These are phyloP conservation scores for Exophiala oligosperma DNA, from an alignment of 2,329 filamentous ascomycete species.

Conservation along the genomic window DNA sequence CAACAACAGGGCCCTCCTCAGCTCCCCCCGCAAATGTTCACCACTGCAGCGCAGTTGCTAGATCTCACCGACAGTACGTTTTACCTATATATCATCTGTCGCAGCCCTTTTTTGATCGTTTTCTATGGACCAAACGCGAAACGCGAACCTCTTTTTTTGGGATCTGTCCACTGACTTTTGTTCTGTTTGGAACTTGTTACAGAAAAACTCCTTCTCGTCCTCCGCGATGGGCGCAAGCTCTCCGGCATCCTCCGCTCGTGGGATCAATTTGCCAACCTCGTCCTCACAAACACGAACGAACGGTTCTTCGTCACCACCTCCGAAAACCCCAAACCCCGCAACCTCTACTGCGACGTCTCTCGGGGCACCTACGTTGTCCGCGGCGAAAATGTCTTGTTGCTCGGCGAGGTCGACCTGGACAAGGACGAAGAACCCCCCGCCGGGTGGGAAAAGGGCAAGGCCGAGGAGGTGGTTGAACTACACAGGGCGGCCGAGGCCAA, in stretches of 20 bases:
- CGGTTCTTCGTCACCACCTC: conserved; percentile 64
- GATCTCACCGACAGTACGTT: conserved; percentile 94
- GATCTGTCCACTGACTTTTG: too few relatives aligned
- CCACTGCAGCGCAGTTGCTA: conserved; percentile 90
- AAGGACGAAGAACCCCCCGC: conserved; percentile 83
- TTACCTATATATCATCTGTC: neutral
- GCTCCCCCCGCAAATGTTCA: conserved; percentile 87
- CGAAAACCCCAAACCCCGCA: conserved; percentile 41
- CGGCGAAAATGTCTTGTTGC: conserved; percentile 93
- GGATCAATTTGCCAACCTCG: conserved; percentile 97
- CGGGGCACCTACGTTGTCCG: conserved; percentile 88
- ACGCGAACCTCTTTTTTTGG: too few relatives aligned
- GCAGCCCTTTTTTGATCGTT: too few relatives aligned
- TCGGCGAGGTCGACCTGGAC: conserved; percentile 96
- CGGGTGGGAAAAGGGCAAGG: conserved; percentile 66
- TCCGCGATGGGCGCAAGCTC: conserved; percentile 91
- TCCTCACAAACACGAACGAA: conserved; percentile 90
- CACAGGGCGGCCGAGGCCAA: conserved; percentile 69
- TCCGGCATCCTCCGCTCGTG: conserved; percentile 91
- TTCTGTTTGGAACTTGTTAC: neutral
- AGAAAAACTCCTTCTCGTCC: conserved; percentile 93
- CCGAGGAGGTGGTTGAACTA: conserved; percentile 68
- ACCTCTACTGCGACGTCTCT: conserved; percentile 78
- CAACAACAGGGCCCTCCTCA: conserved; percentile 44
- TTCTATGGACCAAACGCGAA: too few relatives aligned